A percentile compares a stretch with the other conserved stretches of the same genome.
Conservation (phyloP, 306 rosid genomes). For the Acacia crassicarpa region DNA sequence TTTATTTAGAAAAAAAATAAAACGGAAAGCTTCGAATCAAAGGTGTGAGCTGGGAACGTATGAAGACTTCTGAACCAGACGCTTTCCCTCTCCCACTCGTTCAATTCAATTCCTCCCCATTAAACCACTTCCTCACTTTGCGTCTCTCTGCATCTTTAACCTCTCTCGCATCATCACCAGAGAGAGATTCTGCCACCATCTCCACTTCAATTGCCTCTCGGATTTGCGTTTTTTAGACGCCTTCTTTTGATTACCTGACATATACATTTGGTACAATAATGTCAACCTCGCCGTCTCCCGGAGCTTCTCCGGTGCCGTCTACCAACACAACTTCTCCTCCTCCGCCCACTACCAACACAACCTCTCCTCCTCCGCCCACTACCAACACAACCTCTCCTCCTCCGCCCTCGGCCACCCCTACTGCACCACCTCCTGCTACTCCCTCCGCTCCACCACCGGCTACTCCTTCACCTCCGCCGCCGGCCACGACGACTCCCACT, state of each 20-base stretch:
- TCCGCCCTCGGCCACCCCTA: constrained; percentile 35
- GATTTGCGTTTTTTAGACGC: background rate
- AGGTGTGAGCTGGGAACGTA: background rate
- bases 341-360: constrained; percentile 31
- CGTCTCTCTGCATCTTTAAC: background rate
- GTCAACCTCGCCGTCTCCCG: constrained; percentile 13
- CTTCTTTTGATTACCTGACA: background rate
- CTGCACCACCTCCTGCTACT: constrained; percentile 33
- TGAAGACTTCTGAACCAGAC: background rate
- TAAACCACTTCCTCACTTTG: background rate
- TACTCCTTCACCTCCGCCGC: constrained; percentile 13
- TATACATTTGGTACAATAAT: background rate
- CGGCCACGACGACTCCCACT: background rate
- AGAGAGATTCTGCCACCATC: background rate
- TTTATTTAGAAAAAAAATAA: background rate
- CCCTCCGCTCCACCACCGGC: constrained; percentile 20
- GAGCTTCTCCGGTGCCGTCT: constrained; percentile 43
- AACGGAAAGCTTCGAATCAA: constrained; percentile 25
- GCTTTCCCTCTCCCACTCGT: background rate
- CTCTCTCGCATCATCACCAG: background rate
- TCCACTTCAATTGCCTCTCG: background rate
- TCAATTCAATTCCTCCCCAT: background rate
- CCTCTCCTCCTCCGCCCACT: constrained; percentile 38
- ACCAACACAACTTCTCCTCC: constrained; percentile 33
- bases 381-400: background rate